These are phyloP conservation scores for Tetragonia tetragonoides DNA, from an alignment of 148 eudicot species.

Conservation along the genomic window DNA sequence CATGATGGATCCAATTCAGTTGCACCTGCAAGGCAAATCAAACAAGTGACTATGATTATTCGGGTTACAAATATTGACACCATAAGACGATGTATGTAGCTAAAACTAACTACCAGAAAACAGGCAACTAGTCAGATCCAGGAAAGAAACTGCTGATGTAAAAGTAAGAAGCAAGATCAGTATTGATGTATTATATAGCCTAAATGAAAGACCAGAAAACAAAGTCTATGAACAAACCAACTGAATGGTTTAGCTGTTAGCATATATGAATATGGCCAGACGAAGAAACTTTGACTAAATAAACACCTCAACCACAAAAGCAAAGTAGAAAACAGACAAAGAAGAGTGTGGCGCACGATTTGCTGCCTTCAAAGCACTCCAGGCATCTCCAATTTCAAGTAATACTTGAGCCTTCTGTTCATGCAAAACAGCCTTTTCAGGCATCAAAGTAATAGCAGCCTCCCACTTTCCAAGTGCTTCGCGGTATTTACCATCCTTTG, in stretches of 20 bases:
- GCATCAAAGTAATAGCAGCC: conserved; percentile 69
- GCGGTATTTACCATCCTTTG: conserved; percentile 66
- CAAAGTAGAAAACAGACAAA: conserved; percentile 11
- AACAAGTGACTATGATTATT: neutral
- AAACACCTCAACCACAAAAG: conserved; percentile 13
- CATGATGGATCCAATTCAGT: conserved; percentile 70
- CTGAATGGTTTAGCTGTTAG: neutral
- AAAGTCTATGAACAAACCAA: neutral
- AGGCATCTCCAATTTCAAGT: conserved; percentile 80
- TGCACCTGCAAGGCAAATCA: conserved; percentile 58
- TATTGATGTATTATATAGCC: neutral
- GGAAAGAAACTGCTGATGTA: neutral
- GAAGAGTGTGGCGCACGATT: conserved; percentile 45
- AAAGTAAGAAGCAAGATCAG: neutral
- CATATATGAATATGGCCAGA: conserved; percentile 5
- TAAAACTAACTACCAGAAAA: neutral
- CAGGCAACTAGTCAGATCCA: neutral
- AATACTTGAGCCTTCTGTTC: conserved; percentile 90
- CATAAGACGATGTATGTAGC: neutral
- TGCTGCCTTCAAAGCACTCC: conserved; percentile 90
- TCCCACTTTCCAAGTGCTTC: conserved; percentile 96
- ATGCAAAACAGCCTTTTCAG: conserved; percentile 60
- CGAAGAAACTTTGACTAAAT: neutral
- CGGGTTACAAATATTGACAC: neutral
- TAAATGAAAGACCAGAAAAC: neutral